phyloP scores from a whole-genome alignment of 2,329 filamentous ascomycete genomes.

The Fusarium xylarioides region DNA sequence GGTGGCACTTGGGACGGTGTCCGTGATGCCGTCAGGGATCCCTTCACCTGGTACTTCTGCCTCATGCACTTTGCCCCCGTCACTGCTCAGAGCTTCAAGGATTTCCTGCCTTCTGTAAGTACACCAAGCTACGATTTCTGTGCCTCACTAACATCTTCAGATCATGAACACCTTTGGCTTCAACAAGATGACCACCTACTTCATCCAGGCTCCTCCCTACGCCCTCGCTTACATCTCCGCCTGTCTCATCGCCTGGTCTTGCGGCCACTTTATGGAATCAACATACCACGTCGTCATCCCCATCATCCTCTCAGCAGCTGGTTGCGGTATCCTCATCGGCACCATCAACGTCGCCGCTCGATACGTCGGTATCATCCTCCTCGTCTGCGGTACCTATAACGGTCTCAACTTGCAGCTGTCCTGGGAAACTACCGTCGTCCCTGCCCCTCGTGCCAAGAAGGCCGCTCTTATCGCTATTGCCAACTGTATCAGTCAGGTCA shows the following conservation, averaged over 20 bases:
- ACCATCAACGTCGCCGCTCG: constrained; percentile 53
- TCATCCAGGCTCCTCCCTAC: constrained; percentile 54
- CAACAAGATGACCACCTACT: constrained; percentile 47
- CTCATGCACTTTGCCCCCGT: constrained; percentile 55
- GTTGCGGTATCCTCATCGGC: constrained; percentile 53
- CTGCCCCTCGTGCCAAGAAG: constrained; percentile 51
- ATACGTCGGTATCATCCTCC: constrained; percentile 54
- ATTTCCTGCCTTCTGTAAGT: constrained; percentile 53
- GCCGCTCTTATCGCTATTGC: constrained; percentile 55
- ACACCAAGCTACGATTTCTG: fast-evolving
- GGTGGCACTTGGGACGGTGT: constrained; percentile 52
- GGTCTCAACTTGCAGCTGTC: constrained; percentile 53
- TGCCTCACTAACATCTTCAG: constrained; percentile 4
- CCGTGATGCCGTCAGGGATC: constrained; percentile 46
- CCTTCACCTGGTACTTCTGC: constrained; percentile 52
- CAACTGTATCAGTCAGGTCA: constrained; percentile 51
- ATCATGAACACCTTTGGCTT: constrained; percentile 46
- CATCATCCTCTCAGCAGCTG: constrained; percentile 49
- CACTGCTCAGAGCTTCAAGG: constrained; percentile 53
- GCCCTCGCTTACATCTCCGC: constrained; percentile 55
- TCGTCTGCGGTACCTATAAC: constrained; percentile 51
- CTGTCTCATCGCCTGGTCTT: constrained; percentile 50
- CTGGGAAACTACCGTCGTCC: constrained; percentile 54
- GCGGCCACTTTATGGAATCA: constrained; percentile 49
- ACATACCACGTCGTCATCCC: constrained; percentile 53